Conservation (phyloP, 495 filamentous ascomycete species). For the Neurospora sp. region DNA sequence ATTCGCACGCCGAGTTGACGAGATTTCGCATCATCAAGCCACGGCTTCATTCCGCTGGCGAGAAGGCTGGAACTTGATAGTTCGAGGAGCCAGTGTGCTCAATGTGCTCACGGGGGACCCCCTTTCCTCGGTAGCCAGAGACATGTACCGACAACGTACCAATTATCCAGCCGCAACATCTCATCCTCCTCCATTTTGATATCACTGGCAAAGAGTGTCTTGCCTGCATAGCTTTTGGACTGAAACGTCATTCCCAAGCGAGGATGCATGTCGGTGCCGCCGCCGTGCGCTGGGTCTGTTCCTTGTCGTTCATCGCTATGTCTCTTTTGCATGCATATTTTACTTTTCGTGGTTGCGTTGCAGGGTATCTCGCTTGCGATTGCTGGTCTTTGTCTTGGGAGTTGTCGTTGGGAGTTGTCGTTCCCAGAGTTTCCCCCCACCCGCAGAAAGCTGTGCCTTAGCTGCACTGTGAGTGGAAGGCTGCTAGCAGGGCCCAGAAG, state of each 20-base stretch:
- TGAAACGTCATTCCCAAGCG: not conserved
- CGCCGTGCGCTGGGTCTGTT: not conserved
- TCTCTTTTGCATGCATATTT: not conserved
- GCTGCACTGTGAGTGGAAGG: constrained; percentile 1
- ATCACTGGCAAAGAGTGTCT: not conserved
- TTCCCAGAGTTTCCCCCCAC: not conserved
- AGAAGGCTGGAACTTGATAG: not conserved
- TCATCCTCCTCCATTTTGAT: not conserved
- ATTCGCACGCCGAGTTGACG: not conserved
- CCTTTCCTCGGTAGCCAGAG: not conserved
- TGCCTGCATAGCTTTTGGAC: not conserved
- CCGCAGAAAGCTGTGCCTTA: not conserved
- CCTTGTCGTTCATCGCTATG: not conserved
- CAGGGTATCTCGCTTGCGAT: not conserved
- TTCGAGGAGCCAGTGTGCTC: not conserved
- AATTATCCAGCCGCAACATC: not conserved
- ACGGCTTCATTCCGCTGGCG: not conserved
- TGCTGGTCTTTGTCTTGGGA: not conserved
- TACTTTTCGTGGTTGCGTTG: not conserved
- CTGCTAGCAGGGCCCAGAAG: not conserved
- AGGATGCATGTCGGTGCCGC: not conserved
- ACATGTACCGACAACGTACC: not conserved
- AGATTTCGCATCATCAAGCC: not conserved
- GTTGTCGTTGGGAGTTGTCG: not conserved
- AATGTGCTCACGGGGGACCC: not conserved